These are phyloP conservation scores for Podospora bellae-mahoneyi DNA, from an alignment of 495 filamentous ascomycete species.

Conservation along the genomic window DNA sequence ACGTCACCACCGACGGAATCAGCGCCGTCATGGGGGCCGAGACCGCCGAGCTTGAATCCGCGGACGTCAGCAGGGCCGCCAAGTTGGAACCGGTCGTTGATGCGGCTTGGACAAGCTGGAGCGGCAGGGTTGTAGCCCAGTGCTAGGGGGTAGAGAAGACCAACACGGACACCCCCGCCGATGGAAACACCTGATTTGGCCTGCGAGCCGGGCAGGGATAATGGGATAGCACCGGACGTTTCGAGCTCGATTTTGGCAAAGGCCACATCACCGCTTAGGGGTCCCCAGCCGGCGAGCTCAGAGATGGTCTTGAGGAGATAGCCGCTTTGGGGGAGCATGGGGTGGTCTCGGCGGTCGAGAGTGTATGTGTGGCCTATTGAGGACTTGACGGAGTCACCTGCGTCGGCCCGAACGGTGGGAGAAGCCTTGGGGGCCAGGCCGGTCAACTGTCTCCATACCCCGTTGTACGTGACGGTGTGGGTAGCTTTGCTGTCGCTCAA, in stretches of 20 bases:
- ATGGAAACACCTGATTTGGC: conserved; percentile 67
- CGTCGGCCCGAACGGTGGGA: conserved; percentile 73
- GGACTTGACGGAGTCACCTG: conserved; percentile 88
- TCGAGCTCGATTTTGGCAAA: conserved; percentile 89
- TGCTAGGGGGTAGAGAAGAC: conserved; percentile 57
- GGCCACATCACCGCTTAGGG: conserved; percentile 80
- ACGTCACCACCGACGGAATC: conserved; percentile 90
- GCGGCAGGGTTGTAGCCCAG: conserved; percentile 56
- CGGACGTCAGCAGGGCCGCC: conserved; percentile 93
- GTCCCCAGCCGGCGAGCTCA: conserved; percentile 84
- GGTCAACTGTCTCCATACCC: conserved; percentile 85
- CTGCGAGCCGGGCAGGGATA: conserved; percentile 62
- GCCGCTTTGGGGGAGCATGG: conserved; percentile 75
- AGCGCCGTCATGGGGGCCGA: conserved; percentile 78
- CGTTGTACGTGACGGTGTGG: conserved; percentile 75
- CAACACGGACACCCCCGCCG: conserved; percentile 49
- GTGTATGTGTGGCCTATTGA: conserved; percentile 78
- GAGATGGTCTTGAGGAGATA: conserved; percentile 71
- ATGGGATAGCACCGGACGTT: conserved; percentile 65
- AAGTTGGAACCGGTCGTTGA: conserved; percentile 93
- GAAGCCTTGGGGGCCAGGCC: conserved; percentile 69
- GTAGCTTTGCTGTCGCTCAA: conserved; percentile 55
- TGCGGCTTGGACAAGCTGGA: conserved; percentile 58
- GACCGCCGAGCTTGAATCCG: conserved; percentile 82
- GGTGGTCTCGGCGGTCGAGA: conserved; percentile 72